Base-by-base conservation (phyloP, 305 asterid genomes). In the Fraxinus latifolia region DNA sequence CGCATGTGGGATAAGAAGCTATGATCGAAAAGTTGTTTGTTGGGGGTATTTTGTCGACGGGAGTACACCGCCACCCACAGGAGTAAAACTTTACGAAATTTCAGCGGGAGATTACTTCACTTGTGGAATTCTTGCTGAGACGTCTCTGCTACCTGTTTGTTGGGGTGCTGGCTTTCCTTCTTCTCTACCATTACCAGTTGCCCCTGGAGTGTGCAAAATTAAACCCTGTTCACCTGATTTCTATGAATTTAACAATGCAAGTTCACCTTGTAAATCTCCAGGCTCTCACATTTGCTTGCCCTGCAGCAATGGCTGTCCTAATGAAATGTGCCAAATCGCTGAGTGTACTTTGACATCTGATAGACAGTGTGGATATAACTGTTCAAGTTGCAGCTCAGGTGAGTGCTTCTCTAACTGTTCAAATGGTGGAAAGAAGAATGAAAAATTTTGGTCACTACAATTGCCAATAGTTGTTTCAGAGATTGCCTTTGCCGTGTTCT, bases 31-130 rank as follows among this genome's bases (percentile, higher is more conserved):
- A 53, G 86, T 87, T 2, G 87, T 87, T 83, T 89, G 91, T 74
- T 89, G 90, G 91, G 90, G 90, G 6, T 87, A 87, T 77, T 79
- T 77, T 7, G 88, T 89, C 5, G 87, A 85, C 31, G 81, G 79
- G 79, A 83, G 90, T 82, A 87, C 89, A 9, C 89, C 89, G 1
- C 88, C 90, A 60, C 91, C 91, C 53, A 68, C 44, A 15, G 84
- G 85, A 39, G 86, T 84, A 70, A 85, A 76, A 82, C 87, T 89
- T 58, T 89, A 87, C 47, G 90, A 87, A 81, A 87, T 87, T 33
- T 85, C 90, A n/a, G 90, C 88, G 25, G 91, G 91, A 1, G 90
- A 89, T 81, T 87, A 89, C 81, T 89, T 89, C 84, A 87, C 86
- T 31, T 87, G 89, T 73, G 91, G 91, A 53, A 76, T 89, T 83